Base-by-base conservation (phyloP, 768 basidiomycete genomes). In the Multifurca ochricompacta region DNA sequence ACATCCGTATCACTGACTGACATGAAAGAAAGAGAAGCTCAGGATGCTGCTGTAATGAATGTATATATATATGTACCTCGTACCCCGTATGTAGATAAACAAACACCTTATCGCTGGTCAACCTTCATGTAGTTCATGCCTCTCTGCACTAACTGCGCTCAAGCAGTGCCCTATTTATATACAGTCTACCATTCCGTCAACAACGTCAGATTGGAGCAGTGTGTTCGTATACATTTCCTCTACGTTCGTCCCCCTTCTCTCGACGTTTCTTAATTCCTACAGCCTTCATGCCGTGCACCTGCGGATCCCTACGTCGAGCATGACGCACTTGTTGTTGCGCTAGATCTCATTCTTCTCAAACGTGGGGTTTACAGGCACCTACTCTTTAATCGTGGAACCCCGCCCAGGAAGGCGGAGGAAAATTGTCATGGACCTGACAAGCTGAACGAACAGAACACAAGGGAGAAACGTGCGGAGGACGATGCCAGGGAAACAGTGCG, bases 221-320 rank as follows among this genome's bases (percentile, higher is more conserved):
- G 90, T 67, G 89, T 91, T 44, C 62, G 85, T 79, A 36, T 39
- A 4, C 43, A 46, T 31, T 30, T 36, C 41, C 14, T 28, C 6
- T 35, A 14, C 59, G 25, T 42, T 18, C 23, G 23, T 30, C 37
- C 51, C 40, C 42, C 47, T 36, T 40, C 21, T 35, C 25, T 62
- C 47, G 62, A 56, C 44, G 31, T 45, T 40, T 48, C 36, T 44
- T 14, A 43, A 36, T 7, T 50, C 23, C 9, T 27, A n/a, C 59
- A 87, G 86, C 68, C 71, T 23, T 70, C 70, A 50, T 88, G 87
- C 63, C 75, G 74, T 34, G 69, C 71, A 25, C 90, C 91, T 63
- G 88, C 83, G 0, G 91, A 93, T 68, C 87, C 87, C 53, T 92
- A 91, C 61, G 87, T 91, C 56, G 90, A 93, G 65, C 84, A 91